These are phyloP conservation scores for Anisodus acutangulus DNA, from an alignment of 257 asterid species.

Conservation along the genomic window DNA sequence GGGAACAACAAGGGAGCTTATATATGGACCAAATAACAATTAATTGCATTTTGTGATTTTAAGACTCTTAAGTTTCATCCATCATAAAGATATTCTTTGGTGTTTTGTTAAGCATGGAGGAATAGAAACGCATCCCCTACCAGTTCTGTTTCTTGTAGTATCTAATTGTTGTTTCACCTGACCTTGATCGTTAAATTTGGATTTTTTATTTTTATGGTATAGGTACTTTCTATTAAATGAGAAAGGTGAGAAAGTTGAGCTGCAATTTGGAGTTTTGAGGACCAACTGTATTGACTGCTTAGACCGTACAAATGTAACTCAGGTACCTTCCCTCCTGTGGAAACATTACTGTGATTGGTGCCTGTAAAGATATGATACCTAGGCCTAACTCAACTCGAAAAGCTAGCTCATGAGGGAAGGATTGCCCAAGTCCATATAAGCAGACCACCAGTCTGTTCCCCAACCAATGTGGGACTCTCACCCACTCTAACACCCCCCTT, in stretches of 20 bases:
- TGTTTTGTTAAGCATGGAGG: background rate
- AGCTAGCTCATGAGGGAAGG: too few relatives aligned
- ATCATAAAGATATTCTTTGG: background rate
- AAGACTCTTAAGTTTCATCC: background rate
- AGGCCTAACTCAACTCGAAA: too few relatives aligned
- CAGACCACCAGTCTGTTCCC: too few relatives aligned
- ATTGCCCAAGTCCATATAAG: too few relatives aligned
- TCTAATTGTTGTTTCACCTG: background rate
- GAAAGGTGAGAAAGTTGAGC: conserved; percentile 77
- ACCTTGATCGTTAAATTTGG: conserved; percentile 20
- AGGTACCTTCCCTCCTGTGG: conserved; percentile 48
- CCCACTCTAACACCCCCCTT: too few relatives aligned
- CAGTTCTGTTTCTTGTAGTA: background rate
- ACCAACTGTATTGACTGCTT: conserved; percentile 93
- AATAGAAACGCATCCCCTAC: background rate
- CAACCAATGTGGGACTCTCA: too few relatives aligned
- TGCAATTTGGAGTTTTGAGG: conserved; percentile 85
- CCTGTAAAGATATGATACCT: background rate
- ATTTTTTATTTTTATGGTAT: conserved; percentile 17
- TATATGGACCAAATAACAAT: background rate
- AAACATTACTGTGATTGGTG: background rate
- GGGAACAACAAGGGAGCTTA: background rate
- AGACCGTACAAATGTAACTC: conserved; percentile 99
- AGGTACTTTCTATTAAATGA: conserved; percentile 87
- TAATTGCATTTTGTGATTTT: background rate